Percentiles rank a stretch among this genome's conserved stretches.
These are phyloP conservation scores for Helicostylum pulchrum DNA, from an alignment of 192 early-diverging fungal genomes.

Conservation along the genomic window DNA sequence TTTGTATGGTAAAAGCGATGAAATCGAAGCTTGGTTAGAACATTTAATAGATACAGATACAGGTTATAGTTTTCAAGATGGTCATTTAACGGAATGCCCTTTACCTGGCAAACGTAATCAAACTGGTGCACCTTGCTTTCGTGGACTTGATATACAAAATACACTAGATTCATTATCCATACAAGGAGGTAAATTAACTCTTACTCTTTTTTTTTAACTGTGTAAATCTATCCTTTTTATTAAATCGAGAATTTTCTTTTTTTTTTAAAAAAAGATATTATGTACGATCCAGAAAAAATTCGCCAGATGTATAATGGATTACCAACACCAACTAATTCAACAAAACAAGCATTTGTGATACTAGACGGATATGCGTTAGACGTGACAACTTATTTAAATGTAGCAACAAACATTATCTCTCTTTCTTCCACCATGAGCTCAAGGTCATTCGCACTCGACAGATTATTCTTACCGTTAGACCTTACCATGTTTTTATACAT, in stretches of 20 bases:
- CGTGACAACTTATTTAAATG: slow-evolving; percentile 34
- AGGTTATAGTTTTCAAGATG: slow-evolving; percentile 18
- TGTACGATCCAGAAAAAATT: slow-evolving; percentile 20
- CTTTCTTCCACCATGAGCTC: slow-evolving; percentile 22
- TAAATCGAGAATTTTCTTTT: slow-evolving; percentile 3
- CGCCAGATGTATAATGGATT: slow-evolving; percentile 14
- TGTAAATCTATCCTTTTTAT: background rate
- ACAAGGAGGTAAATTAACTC: slow-evolving; percentile 31
- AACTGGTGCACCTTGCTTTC: slow-evolving; percentile 34
- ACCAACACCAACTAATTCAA: slow-evolving; percentile 6
- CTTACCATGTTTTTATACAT: slow-evolving; percentile 30
- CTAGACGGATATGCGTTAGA: slow-evolving; percentile 35
- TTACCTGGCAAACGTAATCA: slow-evolving; percentile 25
- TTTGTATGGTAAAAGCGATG: slow-evolving; percentile 1
- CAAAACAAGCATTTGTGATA: slow-evolving; percentile 26
- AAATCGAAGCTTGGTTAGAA: slow-evolving; percentile 29
- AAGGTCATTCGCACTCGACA: slow-evolving; percentile 28
- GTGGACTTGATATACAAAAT: background rate
- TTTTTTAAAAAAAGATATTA: slow-evolving; percentile 23
- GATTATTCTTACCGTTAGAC: slow-evolving; percentile 36
- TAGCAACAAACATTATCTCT: slow-evolving; percentile 25
- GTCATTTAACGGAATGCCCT: slow-evolving; percentile 17
- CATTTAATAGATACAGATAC: slow-evolving; percentile 26
- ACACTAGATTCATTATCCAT: slow-evolving; percentile 16
- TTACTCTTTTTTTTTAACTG: background rate